These are phyloP conservation scores for Russula dissimulans DNA, from an alignment of 768 basidiomycete genomes.

Conservation along the genomic window DNA sequence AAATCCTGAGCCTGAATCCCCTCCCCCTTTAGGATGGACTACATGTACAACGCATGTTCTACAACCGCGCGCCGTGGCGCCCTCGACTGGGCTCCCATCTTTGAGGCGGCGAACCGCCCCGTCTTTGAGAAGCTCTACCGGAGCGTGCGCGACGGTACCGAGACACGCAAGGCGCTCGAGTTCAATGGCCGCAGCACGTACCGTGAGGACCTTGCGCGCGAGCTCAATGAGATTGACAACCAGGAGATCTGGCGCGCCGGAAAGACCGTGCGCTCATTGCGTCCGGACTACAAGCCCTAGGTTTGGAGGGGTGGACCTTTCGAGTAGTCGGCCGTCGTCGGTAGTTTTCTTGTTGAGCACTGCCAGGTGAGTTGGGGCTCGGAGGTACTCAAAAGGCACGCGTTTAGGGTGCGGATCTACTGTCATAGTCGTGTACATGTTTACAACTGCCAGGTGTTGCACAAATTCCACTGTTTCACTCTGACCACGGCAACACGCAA, in stretches of 20 bases:
- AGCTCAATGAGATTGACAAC: conserved; percentile 89
- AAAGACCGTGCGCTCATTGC: conserved; percentile 84
- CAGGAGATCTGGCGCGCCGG: conserved; percentile 99
- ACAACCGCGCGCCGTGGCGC: conserved; percentile 98
- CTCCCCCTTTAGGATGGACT: conserved; percentile 68
- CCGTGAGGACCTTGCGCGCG: conserved; percentile 84
- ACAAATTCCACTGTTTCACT: background rate
- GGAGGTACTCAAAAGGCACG: background rate
- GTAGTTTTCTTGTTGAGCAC: background rate
- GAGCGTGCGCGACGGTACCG: conserved; percentile 89
- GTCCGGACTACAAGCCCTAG: conserved; percentile 69
- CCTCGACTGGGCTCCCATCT: conserved; percentile 97
- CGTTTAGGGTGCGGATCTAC: conserved; percentile 1
- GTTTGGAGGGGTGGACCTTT: background rate
- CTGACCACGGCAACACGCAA: background rate
- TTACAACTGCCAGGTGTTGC: background rate
- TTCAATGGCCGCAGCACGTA: conserved; percentile 92
- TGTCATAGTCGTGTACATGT: background rate
- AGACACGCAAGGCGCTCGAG: conserved; percentile 94
- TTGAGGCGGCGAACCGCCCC: conserved; percentile 89
- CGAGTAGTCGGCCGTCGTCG: background rate
- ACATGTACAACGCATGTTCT: conserved; percentile 99
- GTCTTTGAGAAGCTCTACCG: conserved; percentile 93
- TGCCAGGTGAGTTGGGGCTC: background rate
- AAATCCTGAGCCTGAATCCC: background rate